Evolutionary conservation across 352 stramenopile genomes (phyloP).

Genomic region (Globisporangium mamillatum): DNA sequence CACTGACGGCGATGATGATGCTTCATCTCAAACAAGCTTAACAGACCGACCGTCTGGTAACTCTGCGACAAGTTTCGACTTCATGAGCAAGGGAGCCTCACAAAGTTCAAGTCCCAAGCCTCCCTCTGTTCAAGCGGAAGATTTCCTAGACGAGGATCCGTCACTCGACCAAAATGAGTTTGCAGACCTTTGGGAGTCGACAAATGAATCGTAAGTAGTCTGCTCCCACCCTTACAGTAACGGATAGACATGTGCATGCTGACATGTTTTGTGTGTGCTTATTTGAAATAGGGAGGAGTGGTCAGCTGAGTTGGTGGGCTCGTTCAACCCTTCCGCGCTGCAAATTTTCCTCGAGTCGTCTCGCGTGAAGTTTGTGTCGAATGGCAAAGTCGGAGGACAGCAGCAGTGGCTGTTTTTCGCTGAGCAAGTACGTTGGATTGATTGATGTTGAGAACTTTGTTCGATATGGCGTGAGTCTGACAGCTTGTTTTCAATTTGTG

Average conservation of each 20-base stretch:
- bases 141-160: constrained; percentile 57
- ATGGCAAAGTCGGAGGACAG: constrained; percentile 70
- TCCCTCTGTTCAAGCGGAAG: constrained; percentile 39
- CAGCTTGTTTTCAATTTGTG: not conserved
- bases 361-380: constrained; percentile 65
- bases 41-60: constrained; percentile 45
- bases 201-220: constrained; percentile 60
- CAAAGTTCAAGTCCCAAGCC: constrained; percentile 18
- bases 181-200: constrained; percentile 75
- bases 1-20: constrained; percentile 39
- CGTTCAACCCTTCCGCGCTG: constrained; percentile 56
- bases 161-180: constrained; percentile 54
- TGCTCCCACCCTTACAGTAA: constrained; percentile 8
- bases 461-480: constrained; percentile 11
- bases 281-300: constrained; percentile 58
- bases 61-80: constrained; percentile 34
- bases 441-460: not conserved
- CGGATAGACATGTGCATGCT: not conserved
- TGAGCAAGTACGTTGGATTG: constrained; percentile 52
- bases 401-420: constrained; percentile 79
- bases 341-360: constrained; percentile 60
- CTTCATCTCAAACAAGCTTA: constrained; percentile 39
- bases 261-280: constrained; percentile 16
- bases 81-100: constrained; percentile 28
- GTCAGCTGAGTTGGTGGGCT: constrained; percentile 52